Evolutionary conservation across 768 basidiomycete genomes (phyloP).

Genomic region (Naganishia onofrii): DNA sequence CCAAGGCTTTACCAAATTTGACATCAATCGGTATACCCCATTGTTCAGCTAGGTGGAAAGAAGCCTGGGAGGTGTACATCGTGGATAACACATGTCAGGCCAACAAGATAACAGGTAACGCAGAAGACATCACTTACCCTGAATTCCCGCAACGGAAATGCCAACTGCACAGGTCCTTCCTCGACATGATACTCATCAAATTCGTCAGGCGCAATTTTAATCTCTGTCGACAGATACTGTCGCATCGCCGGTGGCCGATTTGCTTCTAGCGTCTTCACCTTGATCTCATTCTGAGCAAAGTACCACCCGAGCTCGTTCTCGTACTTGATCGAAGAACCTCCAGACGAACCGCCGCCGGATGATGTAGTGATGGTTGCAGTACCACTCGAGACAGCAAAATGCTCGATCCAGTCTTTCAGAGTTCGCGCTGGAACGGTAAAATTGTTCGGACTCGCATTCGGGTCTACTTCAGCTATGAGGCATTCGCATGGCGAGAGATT

Average conservation of each 20-base stretch:
- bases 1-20: conserved; percentile 43
- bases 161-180: conserved; percentile 41
- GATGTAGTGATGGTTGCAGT: conserved; percentile 8
- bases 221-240: conserved; percentile 42
- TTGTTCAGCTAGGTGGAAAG: conserved; percentile 45
- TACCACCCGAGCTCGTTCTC: conserved; percentile 50
- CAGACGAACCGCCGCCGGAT: conserved; percentile 17
- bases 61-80: conserved; percentile 37
- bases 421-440: conserved; percentile 43
- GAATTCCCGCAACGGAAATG: conserved; percentile 51
- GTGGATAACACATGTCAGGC: neutral
- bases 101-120: neutral
- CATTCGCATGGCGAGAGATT: conserved; percentile 45
- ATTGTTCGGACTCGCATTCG: conserved; percentile 41
- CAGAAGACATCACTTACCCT: conserved; percentile 38
- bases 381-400: conserved; percentile 39
- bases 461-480: conserved; percentile 46
- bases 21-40: conserved; percentile 41
- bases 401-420: conserved; percentile 48
- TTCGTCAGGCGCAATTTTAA: conserved; percentile 43
- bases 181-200: conserved; percentile 46
- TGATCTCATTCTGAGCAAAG: conserved; percentile 43
- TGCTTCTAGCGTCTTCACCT: conserved; percentile 48
- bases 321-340: conserved; percentile 4
- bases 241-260: conserved; percentile 28